Evolutionary conservation across 2,329 filamentous ascomycete genomes (phyloP), one percentile per base, ranked within the genome.

Genomic region (Epichloe amarillans): DNA sequence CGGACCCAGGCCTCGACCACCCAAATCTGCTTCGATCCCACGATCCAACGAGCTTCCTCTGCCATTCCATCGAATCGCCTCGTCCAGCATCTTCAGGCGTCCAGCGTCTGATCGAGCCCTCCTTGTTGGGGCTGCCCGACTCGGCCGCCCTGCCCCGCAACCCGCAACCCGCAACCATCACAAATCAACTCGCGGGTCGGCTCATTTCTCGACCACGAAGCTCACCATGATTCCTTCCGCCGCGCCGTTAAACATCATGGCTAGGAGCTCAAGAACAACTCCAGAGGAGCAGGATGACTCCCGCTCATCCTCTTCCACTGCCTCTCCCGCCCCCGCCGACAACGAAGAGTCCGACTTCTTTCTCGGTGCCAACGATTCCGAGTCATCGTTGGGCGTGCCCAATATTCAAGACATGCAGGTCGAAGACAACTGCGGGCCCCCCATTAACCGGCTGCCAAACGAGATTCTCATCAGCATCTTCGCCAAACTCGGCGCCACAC

Each of bases 261-360:
- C 55, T n/a, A 52, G 57, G 36, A 50, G 48, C 36, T 53, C 55
- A 6, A 57, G 57, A 21, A 23, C 41, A 5, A 46, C 47, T 7
- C 44, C 49, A 17, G 70, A 72, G 39, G 62, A 68, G 4, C 68
- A 69, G 52, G 69, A 76, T 55, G 76, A 79, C 61, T 80, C 76
- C 41, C 71, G 76, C 55, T 78, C 76, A 1, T 78, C 76, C 3
- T 86, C 83, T 5, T 85, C 85, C 7, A 86, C 83, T 52, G 86
- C 84, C 63, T 89, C 86, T 1, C 85, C 86, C 43, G 80, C 77
- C 48, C 81, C 84, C 49, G 81, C 80, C 64, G 85, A 88, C 62
- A 88, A 94, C 68, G 86, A 90, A 63, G 91, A 96, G 69, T 95
- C 89, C 58, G 91, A 96, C 69, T 95, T 93, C 68, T 93, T 93